A percentile compares a stretch with the other conserved stretches of the same genome.
phyloP scores from a whole-genome alignment of 768 basidiomycete genomes.

The Coprinopsis marcescibilis region DNA sequence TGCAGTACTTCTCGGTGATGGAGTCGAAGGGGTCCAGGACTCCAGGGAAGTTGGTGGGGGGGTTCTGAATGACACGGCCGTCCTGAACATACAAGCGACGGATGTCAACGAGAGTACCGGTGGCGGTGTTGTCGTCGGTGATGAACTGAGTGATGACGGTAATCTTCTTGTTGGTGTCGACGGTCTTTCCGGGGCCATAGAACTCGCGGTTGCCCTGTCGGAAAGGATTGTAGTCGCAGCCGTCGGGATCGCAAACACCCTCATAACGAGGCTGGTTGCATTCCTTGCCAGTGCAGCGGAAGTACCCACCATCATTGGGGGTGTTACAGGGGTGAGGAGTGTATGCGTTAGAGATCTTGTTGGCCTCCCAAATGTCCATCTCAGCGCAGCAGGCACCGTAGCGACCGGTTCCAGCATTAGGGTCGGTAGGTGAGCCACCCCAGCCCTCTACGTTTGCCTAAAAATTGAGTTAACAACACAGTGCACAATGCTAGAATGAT shows the following conservation, averaged over 20 bases:
- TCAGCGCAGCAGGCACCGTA: slow-evolving; percentile 24
- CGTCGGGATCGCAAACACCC: slow-evolving; percentile 47
- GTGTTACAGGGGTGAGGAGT: slow-evolving; percentile 47
- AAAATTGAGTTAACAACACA: background rate
- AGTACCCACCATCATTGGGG: slow-evolving; percentile 22
- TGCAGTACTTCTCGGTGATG: slow-evolving; percentile 44
- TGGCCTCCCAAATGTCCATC: slow-evolving; percentile 61
- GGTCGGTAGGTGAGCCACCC: slow-evolving; percentile 16
- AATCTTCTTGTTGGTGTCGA: slow-evolving; percentile 46
- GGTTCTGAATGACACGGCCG: slow-evolving; percentile 47
- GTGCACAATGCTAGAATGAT: background rate
- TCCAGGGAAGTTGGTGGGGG: slow-evolving; percentile 39
- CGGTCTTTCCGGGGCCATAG: slow-evolving; percentile 41
- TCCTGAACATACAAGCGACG: slow-evolving; percentile 51
- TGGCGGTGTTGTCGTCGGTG: slow-evolving; percentile 37
- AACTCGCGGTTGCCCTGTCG: slow-evolving; percentile 44
- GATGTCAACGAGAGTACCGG: slow-evolving; percentile 47
- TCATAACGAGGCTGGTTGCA: slow-evolving; percentile 34
- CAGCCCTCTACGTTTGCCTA: slow-evolving; percentile 21
- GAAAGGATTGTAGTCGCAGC: slow-evolving; percentile 59
- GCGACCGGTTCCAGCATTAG: slow-evolving; percentile 20
- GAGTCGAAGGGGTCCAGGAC: slow-evolving; percentile 35
- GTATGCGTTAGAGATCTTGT: slow-evolving; percentile 42
- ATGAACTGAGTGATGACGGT: slow-evolving; percentile 58
- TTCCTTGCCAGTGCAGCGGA: slow-evolving; percentile 34